A percentile compares a stretch with the other conserved stretches of the same genome.
These are phyloP conservation scores for Jimgerdemannia flammicorona DNA, from an alignment of 192 early-diverging fungal genomes.

Conservation along the genomic window DNA sequence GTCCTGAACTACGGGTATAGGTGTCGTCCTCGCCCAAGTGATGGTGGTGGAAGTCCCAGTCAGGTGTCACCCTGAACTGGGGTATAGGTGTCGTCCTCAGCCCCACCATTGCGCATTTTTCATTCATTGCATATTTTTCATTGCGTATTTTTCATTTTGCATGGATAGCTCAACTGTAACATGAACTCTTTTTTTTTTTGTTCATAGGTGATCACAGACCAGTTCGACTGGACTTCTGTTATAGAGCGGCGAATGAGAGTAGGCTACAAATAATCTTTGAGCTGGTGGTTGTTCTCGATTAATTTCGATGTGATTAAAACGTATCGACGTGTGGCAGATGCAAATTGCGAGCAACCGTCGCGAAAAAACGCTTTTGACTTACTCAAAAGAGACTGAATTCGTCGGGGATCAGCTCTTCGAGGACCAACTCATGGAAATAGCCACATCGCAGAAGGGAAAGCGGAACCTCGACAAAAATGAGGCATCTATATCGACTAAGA, in stretches of 20 bases:
- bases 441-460: not conserved
- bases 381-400: constrained; percentile 2
- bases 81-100: constrained; percentile 5
- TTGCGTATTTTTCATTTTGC: not conserved
- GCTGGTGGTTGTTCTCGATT: not conserved
- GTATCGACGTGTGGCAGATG: constrained; percentile 2
- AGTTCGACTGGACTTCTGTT: not conserved
- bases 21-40: not conserved
- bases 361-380: constrained; percentile 6
- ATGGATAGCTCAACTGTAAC: not conserved
- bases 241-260: not conserved
- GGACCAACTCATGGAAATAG: not conserved
- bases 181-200: not conserved
- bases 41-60: not conserved
- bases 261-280: constrained; percentile 1
- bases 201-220: not conserved
- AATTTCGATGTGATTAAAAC: not conserved
- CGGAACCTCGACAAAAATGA: not conserved
- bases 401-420: constrained; percentile 8
- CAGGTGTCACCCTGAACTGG: not conserved
- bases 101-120: not conserved
- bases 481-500: not conserved
- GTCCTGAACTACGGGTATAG: not conserved
- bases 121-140: not conserved
- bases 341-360: constrained; percentile 9